phyloP scores from a whole-genome alignment of 305 asterid species.

The Nicotiana rustica region DNA sequence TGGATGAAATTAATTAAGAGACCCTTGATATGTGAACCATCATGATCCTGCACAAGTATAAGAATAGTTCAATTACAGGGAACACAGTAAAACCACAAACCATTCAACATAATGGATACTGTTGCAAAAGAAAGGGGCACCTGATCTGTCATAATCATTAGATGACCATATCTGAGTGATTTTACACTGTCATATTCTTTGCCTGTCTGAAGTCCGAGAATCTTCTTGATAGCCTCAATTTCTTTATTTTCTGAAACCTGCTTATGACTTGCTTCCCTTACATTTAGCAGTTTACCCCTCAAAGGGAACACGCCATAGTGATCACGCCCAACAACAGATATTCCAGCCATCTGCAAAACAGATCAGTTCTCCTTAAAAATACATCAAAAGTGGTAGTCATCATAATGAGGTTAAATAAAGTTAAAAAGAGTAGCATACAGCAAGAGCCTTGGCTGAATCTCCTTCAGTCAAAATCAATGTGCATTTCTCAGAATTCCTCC shows the following conservation, averaged over 20 bases:
- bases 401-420: background rate
- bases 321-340: conserved; percentile 82
- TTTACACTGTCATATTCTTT: conserved; percentile 76
- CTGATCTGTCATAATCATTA: conserved; percentile 99
- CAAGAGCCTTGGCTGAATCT: conserved; percentile 98
- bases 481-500: conserved; percentile 78
- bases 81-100: conserved; percentile 27
- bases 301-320: conserved; percentile 93
- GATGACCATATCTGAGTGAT: conserved; percentile 88
- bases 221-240: conserved; percentile 81
- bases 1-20: conserved; percentile 90
- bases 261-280: conserved; percentile 87
- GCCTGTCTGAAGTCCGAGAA: conserved; percentile 94
- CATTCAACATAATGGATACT: conserved; percentile 1
- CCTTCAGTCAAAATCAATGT: conserved; percentile 98
- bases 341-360: conserved; percentile 79
- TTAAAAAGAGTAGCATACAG: conserved; percentile 60
- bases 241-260: conserved; percentile 88
- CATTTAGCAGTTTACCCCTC: conserved; percentile 94
- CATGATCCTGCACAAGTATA: conserved; percentile 77
- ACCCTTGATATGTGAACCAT: conserved; percentile 98
- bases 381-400: background rate
- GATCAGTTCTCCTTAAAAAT: conserved; percentile 13
- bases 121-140: conserved; percentile 43
- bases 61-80: conserved; percentile 26